A percentile compares a stretch with the other conserved stretches of the same genome.
Evolutionary conservation across 2,329 filamentous ascomycete genomes (phyloP).

Genomic region (Trichoderma arundinaceum): DNA sequence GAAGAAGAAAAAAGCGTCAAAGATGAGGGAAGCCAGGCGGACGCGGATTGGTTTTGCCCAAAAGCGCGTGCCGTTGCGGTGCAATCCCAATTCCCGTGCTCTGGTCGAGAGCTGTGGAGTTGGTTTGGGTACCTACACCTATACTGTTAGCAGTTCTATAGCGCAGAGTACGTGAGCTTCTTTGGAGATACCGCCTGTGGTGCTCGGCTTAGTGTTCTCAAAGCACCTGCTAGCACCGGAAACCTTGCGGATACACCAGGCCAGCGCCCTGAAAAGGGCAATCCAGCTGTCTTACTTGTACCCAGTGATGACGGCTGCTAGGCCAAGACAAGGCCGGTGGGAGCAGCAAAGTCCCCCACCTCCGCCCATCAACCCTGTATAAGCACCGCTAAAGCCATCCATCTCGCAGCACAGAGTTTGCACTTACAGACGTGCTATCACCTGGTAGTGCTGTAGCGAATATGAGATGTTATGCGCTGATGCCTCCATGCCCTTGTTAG

Average conservation of each 20-base stretch:
- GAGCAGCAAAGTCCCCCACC: no score
- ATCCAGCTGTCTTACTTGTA: neutral
- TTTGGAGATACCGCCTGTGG: no score
- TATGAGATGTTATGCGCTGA: conserved; percentile 6
- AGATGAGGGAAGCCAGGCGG: conserved; percentile 8
- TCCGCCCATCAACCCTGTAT: no score
- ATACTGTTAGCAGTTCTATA: neutral
- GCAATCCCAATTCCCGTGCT: conserved; percentile 28
- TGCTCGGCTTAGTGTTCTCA: no score
- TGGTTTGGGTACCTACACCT: conserved; percentile 9
- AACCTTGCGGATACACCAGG: neutral
- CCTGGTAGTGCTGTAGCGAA: neutral
- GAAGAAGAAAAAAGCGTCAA: neutral
- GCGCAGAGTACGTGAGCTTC: no score
- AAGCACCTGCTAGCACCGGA: neutral
- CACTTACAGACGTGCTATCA: neutral
- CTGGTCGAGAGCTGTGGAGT: conserved; percentile 21
- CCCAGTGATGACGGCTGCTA: neutral
- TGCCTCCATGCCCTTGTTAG: neutral
- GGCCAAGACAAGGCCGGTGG: neutral
- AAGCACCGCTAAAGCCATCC: no score
- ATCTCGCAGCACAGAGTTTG: neutral
- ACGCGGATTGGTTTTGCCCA: conserved; percentile 28
- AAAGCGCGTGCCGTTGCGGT: conserved; percentile 19
- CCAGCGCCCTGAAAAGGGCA: conserved; percentile 7